These are phyloP conservation scores for Penicillium psychrosexuale DNA, from an alignment of 2,329 filamentous ascomycete species.

Conservation along the genomic window DNA sequence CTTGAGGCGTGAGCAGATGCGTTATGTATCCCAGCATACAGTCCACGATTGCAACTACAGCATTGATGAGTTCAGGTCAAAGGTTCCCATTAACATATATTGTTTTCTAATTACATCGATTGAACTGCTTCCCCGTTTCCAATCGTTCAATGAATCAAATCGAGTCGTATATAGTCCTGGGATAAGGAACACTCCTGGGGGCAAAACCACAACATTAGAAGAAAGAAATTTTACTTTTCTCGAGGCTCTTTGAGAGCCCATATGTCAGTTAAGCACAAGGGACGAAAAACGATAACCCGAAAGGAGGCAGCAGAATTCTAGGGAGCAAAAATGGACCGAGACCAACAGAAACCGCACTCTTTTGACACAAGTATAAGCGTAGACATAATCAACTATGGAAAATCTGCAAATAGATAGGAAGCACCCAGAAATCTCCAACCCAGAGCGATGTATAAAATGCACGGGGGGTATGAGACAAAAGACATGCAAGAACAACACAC, in stretches of 20 bases:
- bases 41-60: not conserved
- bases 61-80: not conserved
- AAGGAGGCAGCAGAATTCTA: not conserved
- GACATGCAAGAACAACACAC: constrained; percentile 11
- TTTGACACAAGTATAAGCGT: constrained; percentile 11
- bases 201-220: not conserved
- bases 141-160: not conserved
- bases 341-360: constrained; percentile 8
- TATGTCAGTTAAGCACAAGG: not conserved
- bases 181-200: not conserved
- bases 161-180: not conserved
- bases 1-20: not conserved
- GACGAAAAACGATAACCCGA: not conserved
- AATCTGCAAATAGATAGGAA: constrained; percentile 14
- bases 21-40: not conserved
- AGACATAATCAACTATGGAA: constrained; percentile 22
- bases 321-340: not conserved
- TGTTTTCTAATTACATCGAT: not conserved
- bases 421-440: constrained; percentile 23
- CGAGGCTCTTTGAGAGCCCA: not conserved
- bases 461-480: constrained; percentile 31
- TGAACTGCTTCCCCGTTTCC: too few relatives aligned
- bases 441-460: constrained; percentile 28
- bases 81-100: not conserved
- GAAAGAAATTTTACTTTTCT: constrained; percentile 1